Percentiles rank a stretch among this genome's conserved stretches.
Conservation (phyloP, 2,329 filamentous ascomycete genomes). For the Beauveria sp. region DNA sequence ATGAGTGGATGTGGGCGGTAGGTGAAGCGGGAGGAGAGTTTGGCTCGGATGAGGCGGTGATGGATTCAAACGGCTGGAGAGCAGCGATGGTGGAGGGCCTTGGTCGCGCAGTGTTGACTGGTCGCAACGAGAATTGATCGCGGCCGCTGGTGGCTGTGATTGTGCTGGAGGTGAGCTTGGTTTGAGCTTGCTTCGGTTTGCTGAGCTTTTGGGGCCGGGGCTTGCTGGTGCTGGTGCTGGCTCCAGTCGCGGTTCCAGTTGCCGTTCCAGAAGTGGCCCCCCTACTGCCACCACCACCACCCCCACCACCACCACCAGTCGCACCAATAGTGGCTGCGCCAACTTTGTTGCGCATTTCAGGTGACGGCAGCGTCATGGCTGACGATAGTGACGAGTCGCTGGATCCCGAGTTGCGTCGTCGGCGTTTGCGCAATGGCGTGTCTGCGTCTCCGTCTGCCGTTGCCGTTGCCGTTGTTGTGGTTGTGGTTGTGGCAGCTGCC, state of each 20-base stretch:
- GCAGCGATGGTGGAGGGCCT: constrained; percentile 18
- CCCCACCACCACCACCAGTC: neutral
- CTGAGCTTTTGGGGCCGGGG: constrained; percentile 1
- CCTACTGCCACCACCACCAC: neutral
- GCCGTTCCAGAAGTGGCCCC: constrained; percentile 9
- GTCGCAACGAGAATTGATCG: constrained; percentile 19
- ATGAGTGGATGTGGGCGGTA: constrained; percentile 8
- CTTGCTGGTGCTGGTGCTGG: constrained; percentile 9
- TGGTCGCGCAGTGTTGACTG: constrained; percentile 32
- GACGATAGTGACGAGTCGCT: constrained; percentile 38
- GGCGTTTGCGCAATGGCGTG: constrained; percentile 29
- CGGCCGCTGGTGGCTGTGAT: neutral
- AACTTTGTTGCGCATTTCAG: constrained; percentile 18
- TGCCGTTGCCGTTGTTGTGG: constrained; percentile 1
- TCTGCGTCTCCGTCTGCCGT: constrained; percentile 17
- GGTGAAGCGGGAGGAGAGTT: constrained; percentile 24
- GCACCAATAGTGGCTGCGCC: neutral
- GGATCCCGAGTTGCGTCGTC: constrained; percentile 28
- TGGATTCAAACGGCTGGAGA: neutral
- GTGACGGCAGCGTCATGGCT: constrained; percentile 31
- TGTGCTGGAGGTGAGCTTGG: neutral
- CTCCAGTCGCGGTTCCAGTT: constrained; percentile 8
- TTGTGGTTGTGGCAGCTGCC: neutral
- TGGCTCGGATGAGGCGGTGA: constrained; percentile 22
- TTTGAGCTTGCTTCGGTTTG: neutral